Base-by-base conservation (phyloP, 805 yeast species). In the Wickerhamomyces alni region DNA sequence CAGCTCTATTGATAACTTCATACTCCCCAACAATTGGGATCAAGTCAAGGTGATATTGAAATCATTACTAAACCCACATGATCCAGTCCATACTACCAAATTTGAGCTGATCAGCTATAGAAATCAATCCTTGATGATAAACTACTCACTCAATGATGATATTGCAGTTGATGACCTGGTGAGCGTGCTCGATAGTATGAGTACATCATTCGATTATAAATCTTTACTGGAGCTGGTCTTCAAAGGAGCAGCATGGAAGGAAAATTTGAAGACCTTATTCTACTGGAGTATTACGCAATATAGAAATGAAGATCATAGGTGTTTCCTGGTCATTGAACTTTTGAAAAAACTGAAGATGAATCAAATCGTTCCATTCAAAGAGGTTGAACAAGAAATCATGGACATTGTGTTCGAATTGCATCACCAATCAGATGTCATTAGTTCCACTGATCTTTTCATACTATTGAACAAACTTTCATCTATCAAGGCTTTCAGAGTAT, bases 111-210 rank as follows among this genome's bases (percentile, higher is more conserved):
- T 82, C 5, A 72, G 77, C 37, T 80, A 77, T 51, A 62, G 89
- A 52, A 83, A 83, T 55, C 87, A 82, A 59, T 80, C 87, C 3
- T 62, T 83, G 38, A 77, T 80, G 70, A 65, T 78, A 34, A 77
- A 75, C 51, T 63, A 51, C 19, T 46, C 56, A 1, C 18, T 48
- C 21, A 45, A 37, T 11, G 29, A 29, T 54, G 61, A 57, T 50
- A 40, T 47, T 1, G 26, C 36, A 0, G 36, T 41, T 17, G 42
- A 39, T 15, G 51, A 49, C 18, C 48, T 71, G 15, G 57, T 72
- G 5, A 54, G 56, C 16, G 60, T 55, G 18, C 56, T 72, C 27
- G 74, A 72, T 43, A 50, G 48, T 17, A 49, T 61, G 16, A 57
- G 55, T 37, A 43, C 61, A 3, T 55, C 55, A 17, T 55, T 58